phyloP scores from a whole-genome alignment of 2,329 filamentous ascomycete genomes.

The Ophiostoma piceae region DNA sequence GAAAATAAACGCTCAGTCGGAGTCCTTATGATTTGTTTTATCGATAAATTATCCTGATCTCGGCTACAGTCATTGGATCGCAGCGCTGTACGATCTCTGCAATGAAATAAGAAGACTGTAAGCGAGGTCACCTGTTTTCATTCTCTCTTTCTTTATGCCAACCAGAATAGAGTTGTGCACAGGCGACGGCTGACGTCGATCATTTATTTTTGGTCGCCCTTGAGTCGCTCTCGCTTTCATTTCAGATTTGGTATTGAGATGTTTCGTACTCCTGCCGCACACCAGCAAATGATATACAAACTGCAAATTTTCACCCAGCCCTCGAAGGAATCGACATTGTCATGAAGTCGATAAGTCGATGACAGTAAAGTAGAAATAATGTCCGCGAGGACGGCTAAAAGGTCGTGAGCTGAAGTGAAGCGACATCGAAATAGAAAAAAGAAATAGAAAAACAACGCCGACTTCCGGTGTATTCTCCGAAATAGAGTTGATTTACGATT shows the following conservation, averaged over 20 bases:
- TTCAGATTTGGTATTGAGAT: not conserved
- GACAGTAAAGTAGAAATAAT: not conserved
- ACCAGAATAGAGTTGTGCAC: conserved; percentile 1
- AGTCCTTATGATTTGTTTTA: not conserved
- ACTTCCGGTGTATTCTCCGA: not conserved
- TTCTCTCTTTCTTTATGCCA: not conserved
- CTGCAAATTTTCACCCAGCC: too few species aligned
- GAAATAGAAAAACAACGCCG: not conserved
- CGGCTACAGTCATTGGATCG: too few species aligned
- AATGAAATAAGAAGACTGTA: not conserved
- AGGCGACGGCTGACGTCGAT: conserved; percentile 1
- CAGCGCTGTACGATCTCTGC: too few species aligned
- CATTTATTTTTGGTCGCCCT: not conserved
- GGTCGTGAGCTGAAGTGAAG: not conserved
- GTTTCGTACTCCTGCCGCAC: too few species aligned
- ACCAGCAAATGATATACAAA: too few species aligned
- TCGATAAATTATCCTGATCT: too few species aligned
- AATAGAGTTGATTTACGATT: not conserved
- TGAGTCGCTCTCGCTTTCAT: not conserved
- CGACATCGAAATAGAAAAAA: not conserved
- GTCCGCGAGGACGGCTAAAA: not conserved
- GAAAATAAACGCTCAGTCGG: not conserved
- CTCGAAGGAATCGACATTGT: not conserved
- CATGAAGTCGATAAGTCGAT: not conserved
- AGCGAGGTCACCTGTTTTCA: conserved; percentile 7